Evolutionary conservation across 352 stramenopile species (phyloP).

Genomic region (Pythium utonaiense): DNA sequence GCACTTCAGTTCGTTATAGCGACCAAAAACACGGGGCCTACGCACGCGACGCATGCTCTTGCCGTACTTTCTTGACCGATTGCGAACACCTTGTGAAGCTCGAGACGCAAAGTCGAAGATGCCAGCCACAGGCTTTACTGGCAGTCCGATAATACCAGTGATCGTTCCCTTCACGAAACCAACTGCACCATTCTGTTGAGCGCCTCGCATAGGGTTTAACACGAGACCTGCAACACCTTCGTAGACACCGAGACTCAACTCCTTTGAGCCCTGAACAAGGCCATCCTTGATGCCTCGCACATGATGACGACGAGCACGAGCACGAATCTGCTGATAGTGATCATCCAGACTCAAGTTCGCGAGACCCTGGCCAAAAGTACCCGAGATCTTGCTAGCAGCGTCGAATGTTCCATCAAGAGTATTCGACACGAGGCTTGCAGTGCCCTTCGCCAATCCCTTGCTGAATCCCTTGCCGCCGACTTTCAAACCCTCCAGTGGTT

Average conservation of each 20-base stretch:
- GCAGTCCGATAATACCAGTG: slow-evolving; percentile 83
- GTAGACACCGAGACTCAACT: slow-evolving; percentile 80
- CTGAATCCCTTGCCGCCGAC: slow-evolving; percentile 84
- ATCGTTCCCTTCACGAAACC: slow-evolving; percentile 85
- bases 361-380: slow-evolving; percentile 84
- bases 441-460: slow-evolving; percentile 83
- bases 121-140: slow-evolving; percentile 82
- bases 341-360: slow-evolving; percentile 85
- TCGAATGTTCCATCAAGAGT: slow-evolving; percentile 87
- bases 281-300: slow-evolving; percentile 79
- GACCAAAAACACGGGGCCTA: slow-evolving; percentile 80
- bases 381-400: slow-evolving; percentile 85
- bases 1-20: slow-evolving; percentile 86
- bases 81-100: slow-evolving; percentile 81
- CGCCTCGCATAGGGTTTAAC: slow-evolving; percentile 77
- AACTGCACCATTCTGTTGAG: slow-evolving; percentile 71
- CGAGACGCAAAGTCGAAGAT: slow-evolving; percentile 90
- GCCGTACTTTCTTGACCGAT: slow-evolving; percentile 76
- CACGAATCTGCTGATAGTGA: slow-evolving; percentile 84
- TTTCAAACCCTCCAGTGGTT: slow-evolving; percentile 92
- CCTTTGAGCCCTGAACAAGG: slow-evolving; percentile 78
- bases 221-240: slow-evolving; percentile 82
- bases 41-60: slow-evolving; percentile 77
- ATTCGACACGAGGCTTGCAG: slow-evolving; percentile 83
- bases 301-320: slow-evolving; percentile 68